phyloP scores from a whole-genome alignment of 139 green algal genomes.

The Nannochloris sp. region DNA sequence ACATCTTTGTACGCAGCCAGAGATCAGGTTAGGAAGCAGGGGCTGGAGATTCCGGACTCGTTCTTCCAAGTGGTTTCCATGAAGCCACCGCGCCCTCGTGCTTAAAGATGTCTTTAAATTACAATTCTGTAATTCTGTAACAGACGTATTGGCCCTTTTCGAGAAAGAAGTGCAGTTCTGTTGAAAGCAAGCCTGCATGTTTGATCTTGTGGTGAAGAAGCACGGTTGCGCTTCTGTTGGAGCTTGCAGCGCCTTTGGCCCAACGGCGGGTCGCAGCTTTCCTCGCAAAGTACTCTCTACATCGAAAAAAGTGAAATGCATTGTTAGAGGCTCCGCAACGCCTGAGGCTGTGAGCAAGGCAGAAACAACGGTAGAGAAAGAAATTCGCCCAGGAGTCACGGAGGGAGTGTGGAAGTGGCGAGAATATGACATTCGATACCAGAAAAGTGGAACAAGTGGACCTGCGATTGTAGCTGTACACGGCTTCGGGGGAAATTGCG shows the following conservation, averaged over 20 bases:
- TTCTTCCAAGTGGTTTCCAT: conserved; percentile 27
- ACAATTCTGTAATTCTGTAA: too few relatives aligned
- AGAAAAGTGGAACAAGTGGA: conserved; percentile 22
- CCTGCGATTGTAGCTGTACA: conserved; percentile 41
- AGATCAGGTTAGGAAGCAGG: conserved; percentile 7
- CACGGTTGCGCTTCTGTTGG: neutral
- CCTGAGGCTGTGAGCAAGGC: neutral
- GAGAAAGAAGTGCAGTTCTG: neutral
- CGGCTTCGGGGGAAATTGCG: conserved; percentile 89
- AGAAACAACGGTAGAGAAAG: conserved; percentile 4
- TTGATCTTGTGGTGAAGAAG: too few relatives aligned
- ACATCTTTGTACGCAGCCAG: conserved; percentile 29
- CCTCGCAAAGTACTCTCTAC: neutral
- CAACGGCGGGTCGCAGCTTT: neutral
- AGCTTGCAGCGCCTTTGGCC: neutral
- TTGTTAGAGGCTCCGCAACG: neutral
- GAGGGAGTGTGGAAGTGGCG: conserved; percentile 67
- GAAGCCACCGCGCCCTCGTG: conserved; percentile 3
- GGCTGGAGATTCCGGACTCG: conserved; percentile 4
- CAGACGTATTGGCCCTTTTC: neutral
- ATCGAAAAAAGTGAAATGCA: neutral
- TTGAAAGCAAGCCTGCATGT: neutral
- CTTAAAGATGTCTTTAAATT: neutral
- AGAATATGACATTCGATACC: conserved; percentile 76
- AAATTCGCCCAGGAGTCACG: conserved; percentile 22